Evolutionary conservation across 2,329 filamentous ascomycete genomes (phyloP).

Genomic region (Ophiostoma piceae): DNA sequence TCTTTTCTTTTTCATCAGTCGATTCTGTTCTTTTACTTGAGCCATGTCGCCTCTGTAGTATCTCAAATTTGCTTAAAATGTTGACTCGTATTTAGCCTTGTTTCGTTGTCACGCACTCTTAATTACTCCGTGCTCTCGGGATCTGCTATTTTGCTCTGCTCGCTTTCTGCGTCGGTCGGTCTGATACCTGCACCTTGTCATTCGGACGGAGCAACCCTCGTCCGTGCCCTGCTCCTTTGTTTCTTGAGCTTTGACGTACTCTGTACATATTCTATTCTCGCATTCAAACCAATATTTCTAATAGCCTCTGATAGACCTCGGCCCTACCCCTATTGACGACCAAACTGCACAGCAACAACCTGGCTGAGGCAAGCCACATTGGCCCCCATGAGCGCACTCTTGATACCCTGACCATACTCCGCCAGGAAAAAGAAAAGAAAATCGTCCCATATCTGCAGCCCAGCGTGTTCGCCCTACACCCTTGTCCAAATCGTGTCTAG

Average conservation of each 20-base stretch:
- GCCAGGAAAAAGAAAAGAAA: conserved; percentile 9
- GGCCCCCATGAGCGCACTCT: conserved; percentile 7
- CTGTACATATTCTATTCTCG: not conserved
- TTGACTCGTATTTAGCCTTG: not conserved
- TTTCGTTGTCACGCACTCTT: not conserved
- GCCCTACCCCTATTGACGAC: not conserved
- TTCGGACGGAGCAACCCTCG: not conserved
- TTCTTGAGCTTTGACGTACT: not conserved
- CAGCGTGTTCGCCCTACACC: not conserved
- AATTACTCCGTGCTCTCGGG: not conserved
- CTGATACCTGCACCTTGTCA: not conserved
- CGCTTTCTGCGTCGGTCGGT: not conserved
- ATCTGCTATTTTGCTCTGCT: not conserved
- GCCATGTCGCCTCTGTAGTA: not conserved
- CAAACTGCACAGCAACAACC: not conserved
- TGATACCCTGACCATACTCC: not conserved
- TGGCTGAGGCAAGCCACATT: not conserved
- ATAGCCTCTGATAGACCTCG: too few relatives aligned
- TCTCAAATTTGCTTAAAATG: not conserved
- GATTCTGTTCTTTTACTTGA: not conserved
- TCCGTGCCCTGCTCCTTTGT: not conserved
- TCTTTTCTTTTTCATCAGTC: not conserved
- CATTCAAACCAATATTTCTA: too few relatives aligned
- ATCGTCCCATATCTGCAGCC: not conserved
- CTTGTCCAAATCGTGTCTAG: not conserved